Conservation (phyloP, 768 basidiomycete species). For the Podaxis carcinomalis region DNA sequence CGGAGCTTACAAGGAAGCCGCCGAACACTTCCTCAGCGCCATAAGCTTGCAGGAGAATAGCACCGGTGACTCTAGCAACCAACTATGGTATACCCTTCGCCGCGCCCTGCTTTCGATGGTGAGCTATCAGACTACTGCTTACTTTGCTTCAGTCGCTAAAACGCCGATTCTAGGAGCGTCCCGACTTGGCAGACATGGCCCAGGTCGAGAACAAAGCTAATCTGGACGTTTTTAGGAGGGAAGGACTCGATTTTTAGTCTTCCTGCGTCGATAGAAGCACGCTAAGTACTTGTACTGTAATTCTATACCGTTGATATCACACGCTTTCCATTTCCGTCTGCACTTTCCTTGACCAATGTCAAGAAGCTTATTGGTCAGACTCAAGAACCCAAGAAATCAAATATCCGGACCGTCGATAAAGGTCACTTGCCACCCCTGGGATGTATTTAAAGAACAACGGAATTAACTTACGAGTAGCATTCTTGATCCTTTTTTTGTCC, state of each 20-base stretch:
- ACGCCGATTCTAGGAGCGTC: slow-evolving; percentile 52
- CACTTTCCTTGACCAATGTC: neutral
- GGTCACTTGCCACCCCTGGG: neutral
- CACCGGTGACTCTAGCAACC: slow-evolving; percentile 69
- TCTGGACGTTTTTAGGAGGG: slow-evolving; percentile 69
- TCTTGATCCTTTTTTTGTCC: neutral
- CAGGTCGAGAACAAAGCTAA: slow-evolving; percentile 55
- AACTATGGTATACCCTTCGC: slow-evolving; percentile 87
- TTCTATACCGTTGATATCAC: neutral
- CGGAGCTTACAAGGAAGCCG: slow-evolving; percentile 91
- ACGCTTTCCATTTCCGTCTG: neutral
- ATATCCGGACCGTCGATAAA: neutral
- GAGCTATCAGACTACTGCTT: slow-evolving; percentile 16
- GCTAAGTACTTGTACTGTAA: neutral
- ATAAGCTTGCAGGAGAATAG: slow-evolving; percentile 72
- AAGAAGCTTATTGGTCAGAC: neutral
- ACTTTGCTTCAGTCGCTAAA: slow-evolving; percentile 2
- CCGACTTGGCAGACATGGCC: slow-evolving; percentile 77
- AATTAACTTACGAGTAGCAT: neutral
- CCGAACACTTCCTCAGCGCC: slow-evolving; percentile 91
- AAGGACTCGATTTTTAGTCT: slow-evolving; percentile 86
- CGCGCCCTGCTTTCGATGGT: slow-evolving; percentile 83
- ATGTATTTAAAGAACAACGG: neutral
- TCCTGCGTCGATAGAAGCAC: slow-evolving; percentile 5
- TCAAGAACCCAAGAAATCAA: neutral